Evolutionary conservation across 2,329 filamentous ascomycete species (phyloP), one percentile per base, ranked within the genome.

Genomic region (Xylariaceae sp.): DNA sequence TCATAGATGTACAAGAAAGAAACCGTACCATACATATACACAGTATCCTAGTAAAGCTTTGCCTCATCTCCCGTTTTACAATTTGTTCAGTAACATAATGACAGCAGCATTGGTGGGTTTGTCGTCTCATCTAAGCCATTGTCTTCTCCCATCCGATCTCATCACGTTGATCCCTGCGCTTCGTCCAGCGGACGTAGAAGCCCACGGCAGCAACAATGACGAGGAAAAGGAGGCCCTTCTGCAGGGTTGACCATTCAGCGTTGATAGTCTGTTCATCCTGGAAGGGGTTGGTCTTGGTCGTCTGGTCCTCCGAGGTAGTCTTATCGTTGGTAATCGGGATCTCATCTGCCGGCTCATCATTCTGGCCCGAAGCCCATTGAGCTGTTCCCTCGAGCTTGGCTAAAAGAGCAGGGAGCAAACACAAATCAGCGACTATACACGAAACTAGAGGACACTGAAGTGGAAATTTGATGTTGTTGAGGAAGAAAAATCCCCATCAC

Each of bases 141-240:
- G 65, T 66, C 67, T 76, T 77, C 50, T 72, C 64, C 47, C 73
- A 70, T 36, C 63, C 67, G 32, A 65, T 46, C 14, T 62, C 59
- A 32, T 63, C 62, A 21, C 49, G 55, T 6, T 55, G 55, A 37
- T 52, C 53, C 52, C 59, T 67, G 54, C 58, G 65, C 50, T 58
- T 67, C 19, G 64, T 66, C 48, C 71, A 51, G 48, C 71, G 70
- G 42, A 77, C 40, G 61, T 72, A 77, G 37, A 69, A 55, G 21
- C 61, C 70, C 40, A 80, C 59, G 40, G 66, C 72, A 21, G 63
- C 68, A 32, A 76, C 52, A 45, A 81, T 68, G 40, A 76, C 65
- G 35, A 64, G 67, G 54, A 79, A 73, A 40, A 80, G 59, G 38
- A 74, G 59, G n/a, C 66, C 68, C 67, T 77, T 80, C 55, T 75